A percentile compares a stretch with the other conserved stretches of the same genome.
Conservation (phyloP, 2,329 filamentous ascomycete species). For the Hymenoscyphus fraxineus region DNA sequence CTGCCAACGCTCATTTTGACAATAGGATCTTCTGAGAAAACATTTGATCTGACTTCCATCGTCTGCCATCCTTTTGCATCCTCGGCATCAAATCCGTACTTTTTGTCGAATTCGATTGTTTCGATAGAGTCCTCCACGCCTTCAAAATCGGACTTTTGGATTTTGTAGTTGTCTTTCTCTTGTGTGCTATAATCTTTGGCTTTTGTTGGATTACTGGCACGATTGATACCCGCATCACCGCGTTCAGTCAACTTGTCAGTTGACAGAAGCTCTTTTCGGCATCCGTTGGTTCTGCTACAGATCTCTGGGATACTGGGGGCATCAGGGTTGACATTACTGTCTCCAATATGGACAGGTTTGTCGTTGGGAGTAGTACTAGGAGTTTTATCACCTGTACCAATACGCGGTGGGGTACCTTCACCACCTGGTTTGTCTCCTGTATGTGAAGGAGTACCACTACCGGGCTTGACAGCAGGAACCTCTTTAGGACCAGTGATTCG, state of each 20-base stretch:
- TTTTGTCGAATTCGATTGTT: slow-evolving; percentile 3
- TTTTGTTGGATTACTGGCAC: not conserved
- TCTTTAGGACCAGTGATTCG: not conserved
- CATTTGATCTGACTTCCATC: not conserved
- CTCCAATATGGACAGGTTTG: not conserved
- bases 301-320: too few species aligned
- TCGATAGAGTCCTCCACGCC: not conserved
- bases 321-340: not conserved
- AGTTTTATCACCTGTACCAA: not conserved
- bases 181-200: not conserved
- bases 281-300: too few species aligned
- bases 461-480: not conserved
- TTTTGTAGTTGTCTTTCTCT: not conserved
- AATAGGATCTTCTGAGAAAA: not conserved
- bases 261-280: too few species aligned
- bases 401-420: not conserved
- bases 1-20: slow-evolving; percentile 1
- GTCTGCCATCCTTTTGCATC: not conserved
- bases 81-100: not conserved
- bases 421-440: not conserved
- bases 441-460: not conserved
- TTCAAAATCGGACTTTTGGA: not conserved
- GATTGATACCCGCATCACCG: not conserved
- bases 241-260: not conserved
- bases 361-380: not conserved